phyloP scores from a whole-genome alignment of 176 grass and related monocot species.

The maize (Zea mays) region Zm-B73-REFERENCE-NAM-5.0 NC_050097.1:191803501-191804000 shows the following conservation, averaged over 20 bases:
- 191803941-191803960: slow-evolving; percentile 26
- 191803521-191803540: not conserved
- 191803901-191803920: not conserved
- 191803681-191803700: slow-evolving; percentile 35
- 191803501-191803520: not conserved
- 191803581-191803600: not conserved
- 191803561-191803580: not conserved
- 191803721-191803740: slow-evolving; percentile 93
- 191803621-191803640: not conserved
- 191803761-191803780: slow-evolving; percentile 88
- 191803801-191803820: slow-evolving; percentile 81
- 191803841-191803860: slow-evolving; percentile 91
- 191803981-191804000: slow-evolving; percentile 86
- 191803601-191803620: not conserved
- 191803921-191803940: not conserved
- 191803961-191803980: slow-evolving; percentile 86
- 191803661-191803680: not conserved
- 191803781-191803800: slow-evolving; percentile 94
- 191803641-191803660: not conserved
- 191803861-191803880: slow-evolving; percentile 93
- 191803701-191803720: slow-evolving; percentile 36
- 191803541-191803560: not conserved
- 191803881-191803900: slow-evolving; percentile 53
- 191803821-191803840: slow-evolving; percentile 93
- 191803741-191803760: slow-evolving; percentile 89